These are phyloP conservation scores for Rhizopus sp. DNA, from an alignment of 371 early-diverging fungal species.

Conservation along the genomic window DNA sequence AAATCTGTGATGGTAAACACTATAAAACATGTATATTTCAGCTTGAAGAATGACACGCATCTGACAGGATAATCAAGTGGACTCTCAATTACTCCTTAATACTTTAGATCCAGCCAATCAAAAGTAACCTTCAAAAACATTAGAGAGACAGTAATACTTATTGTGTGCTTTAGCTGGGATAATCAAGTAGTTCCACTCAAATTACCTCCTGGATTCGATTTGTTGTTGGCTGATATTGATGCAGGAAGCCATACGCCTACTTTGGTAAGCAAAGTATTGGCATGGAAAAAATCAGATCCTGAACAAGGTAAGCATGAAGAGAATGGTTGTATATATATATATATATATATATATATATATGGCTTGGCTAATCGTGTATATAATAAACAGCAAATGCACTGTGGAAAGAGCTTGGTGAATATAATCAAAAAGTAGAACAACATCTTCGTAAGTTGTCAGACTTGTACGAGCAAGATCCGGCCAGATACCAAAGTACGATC, in stretches of 20 bases:
- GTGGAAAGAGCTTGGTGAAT: constrained; percentile 61
- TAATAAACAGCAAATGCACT: constrained; percentile 42
- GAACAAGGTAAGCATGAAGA: constrained; percentile 40
- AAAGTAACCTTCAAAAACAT: constrained; percentile 24
- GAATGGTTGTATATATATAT: background rate
- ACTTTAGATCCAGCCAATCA: constrained; percentile 29
- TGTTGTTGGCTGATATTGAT: constrained; percentile 91
- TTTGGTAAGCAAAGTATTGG: constrained; percentile 85
- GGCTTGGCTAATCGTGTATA: no score
- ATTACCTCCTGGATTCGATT: constrained; percentile 72
- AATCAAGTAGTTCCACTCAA: constrained; percentile 60
- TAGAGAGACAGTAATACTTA: background rate
- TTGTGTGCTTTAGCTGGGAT: constrained; percentile 64
- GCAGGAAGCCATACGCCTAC: constrained; percentile 93
- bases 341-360: background rate
- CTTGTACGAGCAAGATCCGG: constrained; percentile 25
- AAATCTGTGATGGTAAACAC: constrained; percentile 58
- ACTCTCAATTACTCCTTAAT: constrained; percentile 23
- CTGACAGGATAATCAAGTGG: constrained; percentile 30
- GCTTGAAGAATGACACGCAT: no score
- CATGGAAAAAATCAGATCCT: constrained; percentile 77
- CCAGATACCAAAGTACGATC: constrained; percentile 46
- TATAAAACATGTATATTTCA: background rate
- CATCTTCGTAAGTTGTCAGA: constrained; percentile 42
- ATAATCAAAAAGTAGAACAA: constrained; percentile 55